Evolutionary conservation across 2,329 filamentous ascomycete genomes (phyloP).

Genomic region (Colletotrichum filicis): DNA sequence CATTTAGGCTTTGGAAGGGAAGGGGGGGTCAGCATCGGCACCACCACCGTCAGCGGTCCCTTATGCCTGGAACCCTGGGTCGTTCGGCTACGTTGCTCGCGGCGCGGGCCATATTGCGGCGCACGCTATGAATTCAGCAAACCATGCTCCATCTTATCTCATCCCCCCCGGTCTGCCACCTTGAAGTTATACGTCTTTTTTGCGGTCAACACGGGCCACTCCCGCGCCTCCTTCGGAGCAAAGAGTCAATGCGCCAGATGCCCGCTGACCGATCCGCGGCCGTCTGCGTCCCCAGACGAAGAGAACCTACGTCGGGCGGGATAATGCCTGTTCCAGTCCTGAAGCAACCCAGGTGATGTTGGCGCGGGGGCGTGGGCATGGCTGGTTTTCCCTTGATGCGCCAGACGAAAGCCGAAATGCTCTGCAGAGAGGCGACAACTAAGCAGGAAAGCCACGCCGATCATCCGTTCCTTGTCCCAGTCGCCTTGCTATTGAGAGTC

Average conservation of each 20-base stretch:
- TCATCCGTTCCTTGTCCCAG: neutral
- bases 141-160: slow-evolving; percentile 7
- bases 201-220: neutral
- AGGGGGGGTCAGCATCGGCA: neutral
- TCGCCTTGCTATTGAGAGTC: neutral
- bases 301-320: neutral
- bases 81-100: slow-evolving; percentile 20
- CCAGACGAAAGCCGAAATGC: neutral
- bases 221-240: neutral
- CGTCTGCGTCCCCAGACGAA: neutral
- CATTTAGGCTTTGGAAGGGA: neutral
- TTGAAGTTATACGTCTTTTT: neutral
- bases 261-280: slow-evolving; percentile 14
- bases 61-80: neutral
- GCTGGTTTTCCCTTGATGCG: neutral
- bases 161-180: slow-evolving; percentile 12
- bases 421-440: neutral
- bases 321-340: neutral
- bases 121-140: neutral
- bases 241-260: neutral
- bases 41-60: neutral
- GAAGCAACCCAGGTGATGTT: neutral
- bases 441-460: neutral
- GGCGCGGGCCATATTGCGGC: slow-evolving; percentile 18
- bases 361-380: neutral